phyloP scores from a whole-genome alignment of 495 filamentous ascomycete genomes.

The Penicillium taxi region DNA sequence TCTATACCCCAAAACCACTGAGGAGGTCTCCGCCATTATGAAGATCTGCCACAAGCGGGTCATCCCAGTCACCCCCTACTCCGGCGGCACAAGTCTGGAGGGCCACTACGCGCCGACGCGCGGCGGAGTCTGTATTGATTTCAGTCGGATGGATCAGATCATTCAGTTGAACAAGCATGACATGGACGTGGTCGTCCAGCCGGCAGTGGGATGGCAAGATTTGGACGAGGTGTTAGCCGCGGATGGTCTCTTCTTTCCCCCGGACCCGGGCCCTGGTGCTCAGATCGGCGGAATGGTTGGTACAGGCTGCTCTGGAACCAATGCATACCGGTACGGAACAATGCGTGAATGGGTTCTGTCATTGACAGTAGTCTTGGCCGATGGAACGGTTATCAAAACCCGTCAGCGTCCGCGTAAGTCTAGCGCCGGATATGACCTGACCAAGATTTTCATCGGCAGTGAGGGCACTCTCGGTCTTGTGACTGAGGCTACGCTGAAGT shows the following conservation, averaged over 20 bases:
- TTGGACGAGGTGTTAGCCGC: constrained; percentile 51
- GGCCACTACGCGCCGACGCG: constrained; percentile 55
- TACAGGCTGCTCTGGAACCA: constrained; percentile 59
- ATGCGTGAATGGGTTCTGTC: constrained; percentile 64
- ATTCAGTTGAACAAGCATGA: constrained; percentile 49
- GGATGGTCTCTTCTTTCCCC: constrained; percentile 56
- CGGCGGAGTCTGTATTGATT: constrained; percentile 58
- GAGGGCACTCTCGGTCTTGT: constrained; percentile 60
- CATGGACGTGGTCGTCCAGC: constrained; percentile 59
- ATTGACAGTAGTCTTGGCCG: constrained; percentile 56
- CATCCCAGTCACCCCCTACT: constrained; percentile 59
- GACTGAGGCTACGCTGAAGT: constrained; percentile 55
- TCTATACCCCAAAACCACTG: constrained; percentile 44
- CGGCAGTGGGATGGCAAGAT: constrained; percentile 56
- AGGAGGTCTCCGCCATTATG: constrained; percentile 54
- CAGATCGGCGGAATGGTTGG: constrained; percentile 65
- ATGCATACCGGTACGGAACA: constrained; percentile 60
- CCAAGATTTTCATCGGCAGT: constrained; percentile 54
- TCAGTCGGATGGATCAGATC: constrained; percentile 55
- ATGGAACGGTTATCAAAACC: constrained; percentile 59
- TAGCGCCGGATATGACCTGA: constrained; percentile 61
- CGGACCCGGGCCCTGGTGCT: constrained; percentile 58
- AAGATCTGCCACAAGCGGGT: constrained; percentile 51
- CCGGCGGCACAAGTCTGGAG: constrained; percentile 56
- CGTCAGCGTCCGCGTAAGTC: constrained; percentile 56